Conservation (phyloP, 2,329 filamentous ascomycete species). For the Aureobasidium uvarum region DNA sequence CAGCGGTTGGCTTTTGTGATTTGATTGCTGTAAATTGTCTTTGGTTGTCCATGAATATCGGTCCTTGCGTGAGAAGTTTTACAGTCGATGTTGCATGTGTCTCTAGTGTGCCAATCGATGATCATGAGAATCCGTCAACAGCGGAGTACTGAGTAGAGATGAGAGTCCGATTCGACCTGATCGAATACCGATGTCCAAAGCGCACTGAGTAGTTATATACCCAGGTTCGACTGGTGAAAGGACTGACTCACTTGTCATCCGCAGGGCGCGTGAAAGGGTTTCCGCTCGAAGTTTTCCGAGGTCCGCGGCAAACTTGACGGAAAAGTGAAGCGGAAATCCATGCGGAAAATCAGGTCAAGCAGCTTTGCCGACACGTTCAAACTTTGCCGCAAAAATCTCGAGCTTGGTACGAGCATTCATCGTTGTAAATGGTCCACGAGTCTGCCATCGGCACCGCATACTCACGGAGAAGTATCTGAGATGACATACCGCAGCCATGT, state of each 20-base stretch:
- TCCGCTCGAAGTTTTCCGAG: background rate
- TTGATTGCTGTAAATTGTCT: background rate
- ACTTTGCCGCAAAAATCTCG: background rate
- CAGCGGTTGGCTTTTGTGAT: no score
- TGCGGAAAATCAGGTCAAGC: background rate
- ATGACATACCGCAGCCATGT: no score
- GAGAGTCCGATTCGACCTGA: background rate
- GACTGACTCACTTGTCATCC: conserved; percentile 3
- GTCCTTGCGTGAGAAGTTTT: background rate
- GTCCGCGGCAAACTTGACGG: background rate
- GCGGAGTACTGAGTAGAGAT: background rate
- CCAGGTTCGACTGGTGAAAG: background rate
- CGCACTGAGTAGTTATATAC: background rate
- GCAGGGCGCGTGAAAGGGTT: background rate
- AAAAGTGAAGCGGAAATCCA: background rate
- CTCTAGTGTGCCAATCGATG: background rate
- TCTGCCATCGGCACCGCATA: no score
- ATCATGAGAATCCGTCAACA: background rate
- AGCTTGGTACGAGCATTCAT: background rate
- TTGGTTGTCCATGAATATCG: background rate
- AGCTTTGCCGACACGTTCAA: background rate
- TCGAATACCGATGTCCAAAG: background rate
- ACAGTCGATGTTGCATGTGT: background rate
- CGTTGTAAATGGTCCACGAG: no score
- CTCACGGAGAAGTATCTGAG: no score